These are phyloP conservation scores for Coccinonectria pachysandricola DNA, from an alignment of 2,329 filamentous ascomycete genomes.

Conservation along the genomic window DNA sequence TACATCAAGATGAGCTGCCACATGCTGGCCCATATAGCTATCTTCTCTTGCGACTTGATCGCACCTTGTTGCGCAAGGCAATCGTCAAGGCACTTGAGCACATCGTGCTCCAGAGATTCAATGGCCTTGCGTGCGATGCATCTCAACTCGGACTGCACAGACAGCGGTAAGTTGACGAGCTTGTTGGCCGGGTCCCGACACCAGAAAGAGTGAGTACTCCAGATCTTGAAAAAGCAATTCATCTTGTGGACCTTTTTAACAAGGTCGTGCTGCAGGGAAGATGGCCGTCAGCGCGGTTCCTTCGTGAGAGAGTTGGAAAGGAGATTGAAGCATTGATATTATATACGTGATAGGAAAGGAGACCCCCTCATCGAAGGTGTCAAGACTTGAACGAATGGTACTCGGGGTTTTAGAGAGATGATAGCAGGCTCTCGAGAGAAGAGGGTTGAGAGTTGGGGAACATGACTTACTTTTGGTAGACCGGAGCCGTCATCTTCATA, in stretches of 20 bases:
- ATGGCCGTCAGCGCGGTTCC: conserved; percentile 9
- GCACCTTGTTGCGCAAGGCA: conserved; percentile 28
- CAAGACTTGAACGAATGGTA: too few species aligned
- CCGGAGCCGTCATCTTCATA: conserved; percentile 26
- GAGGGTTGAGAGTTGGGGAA: too few species aligned
- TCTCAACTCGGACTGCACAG: conserved; percentile 30
- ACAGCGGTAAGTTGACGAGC: conserved; percentile 26
- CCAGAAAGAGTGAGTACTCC: conserved; percentile 32
- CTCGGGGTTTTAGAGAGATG: too few species aligned
- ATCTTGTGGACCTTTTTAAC: conserved; percentile 34
- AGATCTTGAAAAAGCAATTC: conserved; percentile 41
- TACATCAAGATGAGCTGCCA: conserved; percentile 42
- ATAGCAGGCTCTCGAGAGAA: too few species aligned
- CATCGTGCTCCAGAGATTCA: conserved; percentile 27
- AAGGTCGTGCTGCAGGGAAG: conserved; percentile 27
- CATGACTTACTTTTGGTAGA: conserved; percentile 31
- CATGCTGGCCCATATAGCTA: conserved; percentile 37
- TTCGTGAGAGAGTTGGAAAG: conserved; percentile 1
- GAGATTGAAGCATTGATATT: conserved; percentile 7
- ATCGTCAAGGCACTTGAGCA: conserved; percentile 30
- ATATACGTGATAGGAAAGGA: too few species aligned
- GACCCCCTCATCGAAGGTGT: too few species aligned
- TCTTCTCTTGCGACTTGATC: conserved; percentile 27
- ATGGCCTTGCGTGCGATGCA: conserved; percentile 29
- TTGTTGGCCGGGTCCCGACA: conserved; percentile 30